Percentiles rank a stretch among this genome's conserved stretches.
phyloP scores from a whole-genome alignment of 768 basidiomycete genomes.

The Leccinum subgranulosum region DNA sequence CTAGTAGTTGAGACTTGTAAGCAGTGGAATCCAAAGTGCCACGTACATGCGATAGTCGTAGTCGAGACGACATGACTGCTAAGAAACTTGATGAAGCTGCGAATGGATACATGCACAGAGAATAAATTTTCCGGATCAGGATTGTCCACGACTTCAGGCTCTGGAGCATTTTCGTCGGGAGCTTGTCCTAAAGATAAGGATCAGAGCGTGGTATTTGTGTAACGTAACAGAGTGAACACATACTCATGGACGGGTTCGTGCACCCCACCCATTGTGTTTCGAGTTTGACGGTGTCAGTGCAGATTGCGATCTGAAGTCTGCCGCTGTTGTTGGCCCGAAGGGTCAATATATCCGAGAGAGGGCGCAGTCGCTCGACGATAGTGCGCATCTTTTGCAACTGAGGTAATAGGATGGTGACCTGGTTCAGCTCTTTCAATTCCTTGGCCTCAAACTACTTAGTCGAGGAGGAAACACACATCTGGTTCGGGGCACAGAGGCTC shows the following conservation, averaged over 20 bases:
- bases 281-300: conserved; percentile 70
- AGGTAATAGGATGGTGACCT: conserved; percentile 80
- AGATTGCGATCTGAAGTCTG: conserved; percentile 48
- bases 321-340: conserved; percentile 68
- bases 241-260: conserved; percentile 57
- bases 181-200: conserved; percentile 16
- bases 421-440: conserved; percentile 1
- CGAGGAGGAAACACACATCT: conserved; percentile 52
- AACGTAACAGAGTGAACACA: conserved; percentile 4
- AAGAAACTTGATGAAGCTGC: conserved; percentile 79
- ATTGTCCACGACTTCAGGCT: conserved; percentile 35
- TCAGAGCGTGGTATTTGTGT: neutral
- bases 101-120: conserved; percentile 65
- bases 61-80: conserved; percentile 77
- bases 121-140: conserved; percentile 57
- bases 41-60: conserved; percentile 81
- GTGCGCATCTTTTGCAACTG: conserved; percentile 73
- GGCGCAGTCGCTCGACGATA: conserved; percentile 69
- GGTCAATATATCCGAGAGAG: conserved; percentile 66
- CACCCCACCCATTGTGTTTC: conserved; percentile 81
- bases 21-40: neutral
- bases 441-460: neutral
- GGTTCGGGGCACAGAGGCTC: conserved; percentile 88
- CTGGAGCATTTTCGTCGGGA: conserved; percentile 32
- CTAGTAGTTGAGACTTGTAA: neutral